Evolutionary conservation across 176 grass and related monocot genomes (phyloP).

Genomic region (Echinochloa phyllopogon): DNA sequence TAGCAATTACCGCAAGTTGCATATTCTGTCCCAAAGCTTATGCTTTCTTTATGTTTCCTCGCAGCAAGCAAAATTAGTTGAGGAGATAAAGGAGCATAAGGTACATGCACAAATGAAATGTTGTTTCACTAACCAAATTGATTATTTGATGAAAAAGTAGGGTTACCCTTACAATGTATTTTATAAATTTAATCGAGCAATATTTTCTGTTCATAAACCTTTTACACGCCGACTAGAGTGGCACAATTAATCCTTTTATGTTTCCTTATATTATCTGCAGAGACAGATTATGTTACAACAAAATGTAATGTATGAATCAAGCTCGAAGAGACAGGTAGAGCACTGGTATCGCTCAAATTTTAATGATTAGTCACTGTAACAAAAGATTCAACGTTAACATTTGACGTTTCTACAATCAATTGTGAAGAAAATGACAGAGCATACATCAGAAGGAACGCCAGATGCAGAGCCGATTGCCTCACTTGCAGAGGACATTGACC

Average conservation of each 20-base stretch:
- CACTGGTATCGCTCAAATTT: slow-evolving; percentile 22
- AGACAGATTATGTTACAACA: slow-evolving; percentile 63
- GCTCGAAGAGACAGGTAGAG: slow-evolving; percentile 66
- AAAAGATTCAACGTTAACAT: slow-evolving; percentile 13
- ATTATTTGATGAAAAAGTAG: neutral
- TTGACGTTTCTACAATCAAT: slow-evolving; percentile 16
- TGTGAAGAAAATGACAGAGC: slow-evolving; percentile 72
- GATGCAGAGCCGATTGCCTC: slow-evolving; percentile 14
- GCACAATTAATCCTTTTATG: slow-evolving; percentile 8
- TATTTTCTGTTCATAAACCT: slow-evolving; percentile 24
- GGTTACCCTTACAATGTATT: neutral
- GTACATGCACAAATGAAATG: slow-evolving; percentile 36
- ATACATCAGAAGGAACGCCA: slow-evolving; percentile 36
- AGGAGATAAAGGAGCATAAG: slow-evolving; percentile 78
- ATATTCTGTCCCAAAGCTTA: slow-evolving; percentile 41
- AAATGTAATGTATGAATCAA: slow-evolving; percentile 49
- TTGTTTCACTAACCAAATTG: slow-evolving; percentile 9
- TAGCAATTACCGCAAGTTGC: slow-evolving; percentile 13
- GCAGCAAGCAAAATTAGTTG: slow-evolving; percentile 71
- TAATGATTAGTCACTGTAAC: slow-evolving; percentile 23
- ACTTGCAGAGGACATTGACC: slow-evolving; percentile 25
- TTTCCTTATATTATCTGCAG: slow-evolving; percentile 53
- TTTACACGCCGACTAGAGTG: neutral
- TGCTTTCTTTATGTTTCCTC: slow-evolving; percentile 35
- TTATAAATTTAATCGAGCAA: neutral